A percentile compares a stretch with the other conserved stretches of the same genome.
These are phyloP conservation scores for Mucor circinelloides DNA, from an alignment of 371 early-diverging fungal species.

Conservation along the genomic window DNA sequence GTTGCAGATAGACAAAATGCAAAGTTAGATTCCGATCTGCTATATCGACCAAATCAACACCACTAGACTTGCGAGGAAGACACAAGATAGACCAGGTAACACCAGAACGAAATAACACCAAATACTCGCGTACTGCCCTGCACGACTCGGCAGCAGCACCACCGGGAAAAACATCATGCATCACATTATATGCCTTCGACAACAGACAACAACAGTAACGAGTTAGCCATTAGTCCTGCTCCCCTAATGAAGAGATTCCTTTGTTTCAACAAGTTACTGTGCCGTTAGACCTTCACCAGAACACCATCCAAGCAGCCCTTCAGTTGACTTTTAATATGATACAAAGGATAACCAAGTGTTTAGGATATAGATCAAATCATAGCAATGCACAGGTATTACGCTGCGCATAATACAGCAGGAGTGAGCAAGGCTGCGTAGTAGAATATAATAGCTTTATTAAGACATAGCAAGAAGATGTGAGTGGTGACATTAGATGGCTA, in stretches of 20 bases:
- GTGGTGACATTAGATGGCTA: too few species aligned
- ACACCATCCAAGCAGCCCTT: neutral
- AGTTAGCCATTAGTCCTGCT: too few species aligned
- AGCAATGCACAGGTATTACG: too few species aligned
- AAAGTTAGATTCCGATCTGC: neutral
- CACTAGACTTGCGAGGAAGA: neutral
- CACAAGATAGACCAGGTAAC: neutral
- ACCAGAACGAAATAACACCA: neutral
- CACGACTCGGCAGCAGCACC: neutral
- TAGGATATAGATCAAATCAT: too few species aligned
- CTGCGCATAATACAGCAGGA: too few species aligned
- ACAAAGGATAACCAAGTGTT: constrained; percentile 24
- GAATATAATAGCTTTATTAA: too few species aligned
- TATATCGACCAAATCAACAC: neutral
- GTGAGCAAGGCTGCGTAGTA: too few species aligned
- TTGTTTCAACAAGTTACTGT: neutral
- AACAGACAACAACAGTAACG: constrained; percentile 12
- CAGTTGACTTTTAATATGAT: neutral
- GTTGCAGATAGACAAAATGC: neutral
- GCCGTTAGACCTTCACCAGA: neutral
- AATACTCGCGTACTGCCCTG: neutral
- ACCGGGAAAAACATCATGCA: neutral
- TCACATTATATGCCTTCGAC: constrained; percentile 4
- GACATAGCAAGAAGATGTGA: too few species aligned
- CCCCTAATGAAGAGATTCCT: too few species aligned